Percentiles rank a stretch among this genome's conserved stretches.
These are phyloP conservation scores for Candida chauliodis DNA, from an alignment of 805 yeast genomes.

Conservation along the genomic window DNA sequence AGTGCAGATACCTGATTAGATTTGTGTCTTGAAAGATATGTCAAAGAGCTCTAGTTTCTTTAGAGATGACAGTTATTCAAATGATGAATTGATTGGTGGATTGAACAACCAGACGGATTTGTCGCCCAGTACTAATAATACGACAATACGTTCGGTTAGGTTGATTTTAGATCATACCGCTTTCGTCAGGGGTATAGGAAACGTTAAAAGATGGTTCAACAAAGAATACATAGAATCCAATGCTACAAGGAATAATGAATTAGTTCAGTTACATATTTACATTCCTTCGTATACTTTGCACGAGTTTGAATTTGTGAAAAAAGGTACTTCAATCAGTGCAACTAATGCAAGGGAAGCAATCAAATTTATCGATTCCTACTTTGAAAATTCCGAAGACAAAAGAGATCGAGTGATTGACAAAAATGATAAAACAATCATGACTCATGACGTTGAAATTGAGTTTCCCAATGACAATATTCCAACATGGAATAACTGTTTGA, in stretches of 20 bases:
- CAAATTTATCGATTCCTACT: slow-evolving; percentile 50
- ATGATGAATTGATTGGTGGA: slow-evolving; percentile 4
- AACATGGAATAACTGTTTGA: slow-evolving; percentile 45
- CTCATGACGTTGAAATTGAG: slow-evolving; percentile 27
- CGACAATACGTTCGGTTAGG: slow-evolving; percentile 11
- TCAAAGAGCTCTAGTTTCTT: slow-evolving; percentile 3
- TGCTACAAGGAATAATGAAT: slow-evolving; percentile 16
- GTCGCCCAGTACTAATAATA: neutral
- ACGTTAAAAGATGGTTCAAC: slow-evolving; percentile 60
- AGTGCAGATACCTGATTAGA: neutral
- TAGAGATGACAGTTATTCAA: slow-evolving; percentile 1
- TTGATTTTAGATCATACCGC: slow-evolving; percentile 67
- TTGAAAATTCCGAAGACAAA: slow-evolving; percentile 16
- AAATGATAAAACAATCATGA: slow-evolving; percentile 9
- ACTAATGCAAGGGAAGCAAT: slow-evolving; percentile 66
- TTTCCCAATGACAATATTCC: slow-evolving; percentile 46
- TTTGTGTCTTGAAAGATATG: slow-evolving; percentile 7
- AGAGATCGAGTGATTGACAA: slow-evolving; percentile 8
- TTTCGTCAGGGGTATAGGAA: slow-evolving; percentile 65
- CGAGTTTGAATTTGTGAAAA: slow-evolving; percentile 57
- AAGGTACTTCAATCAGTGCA: slow-evolving; percentile 52
- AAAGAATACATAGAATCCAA: slow-evolving; percentile 29
- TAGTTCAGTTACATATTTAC: slow-evolving; percentile 33
- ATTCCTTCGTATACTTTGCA: slow-evolving; percentile 57
- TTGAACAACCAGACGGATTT: neutral